Evolutionary conservation across 2,329 filamentous ascomycete genomes (phyloP), one percentile per base, ranked within the genome.

Genomic region (Calonectria hongkongensis): DNA sequence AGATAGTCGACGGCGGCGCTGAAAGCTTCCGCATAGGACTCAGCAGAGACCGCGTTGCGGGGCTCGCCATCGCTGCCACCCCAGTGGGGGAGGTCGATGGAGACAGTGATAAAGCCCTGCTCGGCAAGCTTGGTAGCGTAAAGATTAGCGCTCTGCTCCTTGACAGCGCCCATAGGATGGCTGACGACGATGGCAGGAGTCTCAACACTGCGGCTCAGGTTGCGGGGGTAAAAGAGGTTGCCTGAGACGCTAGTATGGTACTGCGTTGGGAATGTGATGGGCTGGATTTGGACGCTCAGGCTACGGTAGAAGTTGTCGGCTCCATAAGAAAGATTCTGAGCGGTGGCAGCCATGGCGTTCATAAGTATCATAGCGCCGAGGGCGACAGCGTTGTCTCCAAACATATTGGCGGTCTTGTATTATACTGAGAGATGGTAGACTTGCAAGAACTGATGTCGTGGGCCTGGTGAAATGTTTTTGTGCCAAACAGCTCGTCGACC

Each of bases 1-100:
- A 83, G 79, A 18, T 81, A 83, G 71, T 82, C 81, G 18, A 82
- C 80, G 4, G 80, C 81, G 2, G 80, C 80, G 69, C 80, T 82
- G 65, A 81, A 82, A 1, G 78, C 71, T 58, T 83, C 81, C 0
- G 79, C 72, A 66, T 80, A 82, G 18, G 77, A 39, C 1, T 82
- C 80, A 2, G 76, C 73, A 2, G 70, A 74, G 1, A 82, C 81
- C 3, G 74, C 77, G 28, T 81, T 79, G 21, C 63, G 63, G 3
- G 45, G 63, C 21, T 51, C 30, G 9, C 63, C 63, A 0, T 66
- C 45, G 7, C 63, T 66, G n/a, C 47, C 47, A n/a, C 63, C 63
- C 63, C 56, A 66, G 47, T 18, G 10, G 1, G 63, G 63, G 15
- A 66, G 47, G 10, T 66, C 63, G 21, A 66, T 36, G 1, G 63